Conservation (phyloP, 2,329 filamentous ascomycete genomes). For the Fusarium poae region DNA sequence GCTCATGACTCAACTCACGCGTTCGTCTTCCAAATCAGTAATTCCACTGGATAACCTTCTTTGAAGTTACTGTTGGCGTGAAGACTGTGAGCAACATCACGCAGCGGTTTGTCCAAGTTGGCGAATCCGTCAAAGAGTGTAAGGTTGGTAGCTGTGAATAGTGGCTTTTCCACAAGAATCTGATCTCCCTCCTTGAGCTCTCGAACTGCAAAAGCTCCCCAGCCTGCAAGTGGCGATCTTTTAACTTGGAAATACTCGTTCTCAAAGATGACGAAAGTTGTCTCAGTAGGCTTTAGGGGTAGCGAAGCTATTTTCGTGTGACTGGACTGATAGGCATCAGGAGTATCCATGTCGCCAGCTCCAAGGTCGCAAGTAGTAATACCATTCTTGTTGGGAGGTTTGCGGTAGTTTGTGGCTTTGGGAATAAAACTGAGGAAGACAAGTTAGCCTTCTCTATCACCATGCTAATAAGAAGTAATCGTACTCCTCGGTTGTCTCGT, state of each 20-base stretch:
- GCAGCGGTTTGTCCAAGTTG: conserved; percentile 50
- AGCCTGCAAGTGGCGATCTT: conserved; percentile 58
- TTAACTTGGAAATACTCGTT: conserved; percentile 60
- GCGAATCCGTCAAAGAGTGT: conserved; percentile 55
- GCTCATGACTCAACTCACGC: conserved; percentile 54
- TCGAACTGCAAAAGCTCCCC: conserved; percentile 61
- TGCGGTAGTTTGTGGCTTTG: conserved; percentile 28
- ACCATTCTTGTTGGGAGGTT: conserved; percentile 12
- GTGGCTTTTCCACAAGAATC: conserved; percentile 61
- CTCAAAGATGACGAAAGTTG: conserved; percentile 44
- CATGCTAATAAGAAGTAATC: not conserved
- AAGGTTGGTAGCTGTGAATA: conserved; percentile 53
- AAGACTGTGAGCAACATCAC: conserved; percentile 55
- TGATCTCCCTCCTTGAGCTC: conserved; percentile 55
- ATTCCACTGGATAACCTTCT: conserved; percentile 40
- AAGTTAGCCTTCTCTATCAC: not conserved
- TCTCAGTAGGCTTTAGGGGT: conserved; percentile 9
- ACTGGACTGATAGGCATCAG: not conserved
- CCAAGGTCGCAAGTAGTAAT: conserved; percentile 21
- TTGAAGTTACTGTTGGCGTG: conserved; percentile 54
- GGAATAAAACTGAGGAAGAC: conserved; percentile 29
- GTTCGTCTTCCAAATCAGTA: conserved; percentile 59
- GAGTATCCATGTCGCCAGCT: conserved; percentile 23
- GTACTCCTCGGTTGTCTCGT: conserved; percentile 43
- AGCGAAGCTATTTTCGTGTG: conserved; percentile 2